Conservation (phyloP, 495 filamentous ascomycete species). For the Choiromyces venosus region DNA sequence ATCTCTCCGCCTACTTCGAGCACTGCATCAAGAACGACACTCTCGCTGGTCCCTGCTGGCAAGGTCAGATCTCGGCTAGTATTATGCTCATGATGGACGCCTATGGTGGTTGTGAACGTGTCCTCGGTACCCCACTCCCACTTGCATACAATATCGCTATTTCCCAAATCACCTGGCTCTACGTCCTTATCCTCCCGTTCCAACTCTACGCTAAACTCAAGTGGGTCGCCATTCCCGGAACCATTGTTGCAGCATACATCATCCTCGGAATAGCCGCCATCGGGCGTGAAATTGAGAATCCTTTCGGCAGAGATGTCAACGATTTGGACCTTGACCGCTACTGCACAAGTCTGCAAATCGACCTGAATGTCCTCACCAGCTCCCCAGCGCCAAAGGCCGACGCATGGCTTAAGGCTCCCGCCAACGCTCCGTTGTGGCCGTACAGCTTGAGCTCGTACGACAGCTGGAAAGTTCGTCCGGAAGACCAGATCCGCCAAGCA, state of each 20-base stretch:
- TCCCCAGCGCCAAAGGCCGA: conserved; percentile 52
- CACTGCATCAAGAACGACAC: conserved; percentile 52
- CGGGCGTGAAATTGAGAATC: conserved; percentile 82
- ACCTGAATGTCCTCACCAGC: conserved; percentile 68
- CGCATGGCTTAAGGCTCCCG: conserved; percentile 52
- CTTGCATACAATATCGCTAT: conserved; percentile 82
- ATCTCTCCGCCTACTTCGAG: conserved; percentile 63
- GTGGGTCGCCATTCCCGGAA: conserved; percentile 82
- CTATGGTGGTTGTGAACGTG: conserved; percentile 67
- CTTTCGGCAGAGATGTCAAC: conserved; percentile 81
- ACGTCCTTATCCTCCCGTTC: conserved; percentile 77
- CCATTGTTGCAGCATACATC: conserved; percentile 73
- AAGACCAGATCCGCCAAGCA: conserved; percentile 56
- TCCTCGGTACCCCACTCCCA: conserved; percentile 77
- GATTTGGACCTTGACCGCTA: conserved; percentile 75
- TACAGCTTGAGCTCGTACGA: conserved; percentile 55
- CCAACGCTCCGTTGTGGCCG: conserved; percentile 65
- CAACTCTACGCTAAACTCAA: conserved; percentile 59
- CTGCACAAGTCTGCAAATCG: conserved; percentile 63
- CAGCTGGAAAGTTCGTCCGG: conserved; percentile 57
- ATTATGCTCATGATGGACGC: conserved; percentile 65
- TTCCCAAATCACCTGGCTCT: conserved; percentile 81
- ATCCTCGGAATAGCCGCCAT: conserved; percentile 84
- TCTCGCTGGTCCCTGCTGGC: conserved; percentile 50
- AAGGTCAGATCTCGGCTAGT: conserved; percentile 50